Conservation (phyloP, 192 early-diverging fungal genomes). For the Lobosporangium transversale region DNA sequence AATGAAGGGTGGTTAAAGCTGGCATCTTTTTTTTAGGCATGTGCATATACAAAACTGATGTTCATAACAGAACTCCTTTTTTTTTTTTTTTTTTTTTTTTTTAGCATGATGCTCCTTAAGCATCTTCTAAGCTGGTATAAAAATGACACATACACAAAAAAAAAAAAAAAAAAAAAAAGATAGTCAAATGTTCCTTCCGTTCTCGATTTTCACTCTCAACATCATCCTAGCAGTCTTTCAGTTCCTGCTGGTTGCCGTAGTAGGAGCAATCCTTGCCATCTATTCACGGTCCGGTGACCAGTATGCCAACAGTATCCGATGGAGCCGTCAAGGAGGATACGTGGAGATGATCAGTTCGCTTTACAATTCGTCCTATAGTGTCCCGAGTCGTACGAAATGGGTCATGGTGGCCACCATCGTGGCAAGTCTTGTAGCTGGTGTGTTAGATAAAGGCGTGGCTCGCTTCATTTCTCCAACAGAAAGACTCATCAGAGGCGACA, state of each 20-base stretch:
- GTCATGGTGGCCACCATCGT: background rate
- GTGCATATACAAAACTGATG: too few relatives aligned
- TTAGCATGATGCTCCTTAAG: too few relatives aligned
- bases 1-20: too few relatives aligned
- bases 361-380: background rate
- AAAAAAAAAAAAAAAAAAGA: too few relatives aligned
- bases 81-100: too few relatives aligned
- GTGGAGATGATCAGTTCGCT: slow-evolving; percentile 6
- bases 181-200: slow-evolving; percentile 9
- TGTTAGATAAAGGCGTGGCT: background rate
- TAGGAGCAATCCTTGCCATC: background rate
- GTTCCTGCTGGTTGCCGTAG: background rate
- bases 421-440: background rate
- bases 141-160: too few relatives aligned
- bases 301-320: slow-evolving; percentile 16
- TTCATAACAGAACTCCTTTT: too few relatives aligned
- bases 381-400: background rate
- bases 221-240: background rate
- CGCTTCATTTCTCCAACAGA: background rate
- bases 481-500: background rate
- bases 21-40: too few relatives aligned
- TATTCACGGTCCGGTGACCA: slow-evolving; percentile 1
- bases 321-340: slow-evolving; percentile 13
- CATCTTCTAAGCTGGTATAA: too few relatives aligned
- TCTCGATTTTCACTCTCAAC: background rate